A percentile compares a stretch with the other conserved stretches of the same genome.
phyloP scores from a whole-genome alignment of 352 stramenopile species.

The Globisporangium parvum region DNA sequence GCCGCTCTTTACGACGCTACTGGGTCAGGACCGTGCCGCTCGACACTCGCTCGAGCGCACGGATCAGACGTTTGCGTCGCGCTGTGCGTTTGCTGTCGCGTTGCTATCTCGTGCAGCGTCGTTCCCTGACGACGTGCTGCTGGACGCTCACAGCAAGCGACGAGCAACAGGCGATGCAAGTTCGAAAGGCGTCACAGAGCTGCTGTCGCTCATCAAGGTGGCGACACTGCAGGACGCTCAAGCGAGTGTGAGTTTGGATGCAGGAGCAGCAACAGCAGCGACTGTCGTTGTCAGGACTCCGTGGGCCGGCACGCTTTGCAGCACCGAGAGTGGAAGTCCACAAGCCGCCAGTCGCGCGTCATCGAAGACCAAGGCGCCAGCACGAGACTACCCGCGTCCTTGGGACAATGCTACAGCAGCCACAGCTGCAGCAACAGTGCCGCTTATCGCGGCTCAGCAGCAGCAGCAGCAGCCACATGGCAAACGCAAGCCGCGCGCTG shows the following conservation, averaged over 20 bases:
- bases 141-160: not conserved
- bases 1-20: constrained; percentile 28
- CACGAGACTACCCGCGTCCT: constrained; percentile 19
- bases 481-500: constrained; percentile 21
- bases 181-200: not conserved
- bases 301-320: not conserved
- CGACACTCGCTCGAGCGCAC: not conserved
- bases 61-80: constrained; percentile 11
- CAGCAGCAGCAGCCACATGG: not conserved
- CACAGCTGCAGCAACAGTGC: not conserved
- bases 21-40: constrained; percentile 6
- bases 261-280: not conserved
- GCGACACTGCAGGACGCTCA: not conserved
- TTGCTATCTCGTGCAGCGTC: constrained; percentile 38
- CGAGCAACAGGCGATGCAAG: constrained; percentile 4
- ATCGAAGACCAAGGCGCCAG: constrained; percentile 11
- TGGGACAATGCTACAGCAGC: constrained; percentile 9
- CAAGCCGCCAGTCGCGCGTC: constrained; percentile 4
- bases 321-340: not conserved
- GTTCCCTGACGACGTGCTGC: constrained; percentile 27
- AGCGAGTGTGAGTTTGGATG: not conserved
- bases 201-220: constrained; percentile 12
- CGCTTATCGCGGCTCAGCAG: not conserved
- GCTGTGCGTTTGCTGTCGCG: constrained; percentile 34
- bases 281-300: not conserved